Conservation (phyloP, 2,329 filamentous ascomycete species). For the Lasiodiplodia sp. region DNA sequence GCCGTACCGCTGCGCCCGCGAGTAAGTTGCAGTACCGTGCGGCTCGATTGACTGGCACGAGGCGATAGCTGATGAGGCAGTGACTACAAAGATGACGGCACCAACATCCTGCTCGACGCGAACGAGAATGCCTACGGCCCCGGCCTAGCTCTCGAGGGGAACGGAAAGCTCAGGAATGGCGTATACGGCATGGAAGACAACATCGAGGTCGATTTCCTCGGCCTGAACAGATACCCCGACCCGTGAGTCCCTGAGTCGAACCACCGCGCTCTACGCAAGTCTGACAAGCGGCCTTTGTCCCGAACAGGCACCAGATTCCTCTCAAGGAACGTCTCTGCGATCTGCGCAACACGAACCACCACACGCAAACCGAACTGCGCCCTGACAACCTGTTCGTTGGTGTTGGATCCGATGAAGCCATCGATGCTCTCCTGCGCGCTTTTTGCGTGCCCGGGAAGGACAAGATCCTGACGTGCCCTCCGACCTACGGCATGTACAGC, state of each 20-base stretch:
- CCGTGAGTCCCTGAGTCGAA: slow-evolving; percentile 58
- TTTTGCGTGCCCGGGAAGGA: slow-evolving; percentile 90
- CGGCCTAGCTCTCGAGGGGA: slow-evolving; percentile 64
- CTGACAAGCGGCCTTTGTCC: not conserved
- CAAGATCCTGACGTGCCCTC: slow-evolving; percentile 92
- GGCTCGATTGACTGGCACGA: slow-evolving; percentile 31
- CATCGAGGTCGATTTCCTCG: slow-evolving; percentile 75
- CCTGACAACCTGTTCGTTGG: slow-evolving; percentile 92
- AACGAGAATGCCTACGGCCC: slow-evolving; percentile 98
- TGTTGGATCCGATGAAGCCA: slow-evolving; percentile 95
- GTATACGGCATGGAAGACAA: slow-evolving; percentile 48
- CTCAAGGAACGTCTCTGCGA: slow-evolving; percentile 88
- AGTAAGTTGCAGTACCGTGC: slow-evolving; percentile 49
- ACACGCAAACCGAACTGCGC: slow-evolving; percentile 81
- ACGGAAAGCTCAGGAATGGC: slow-evolving; percentile 58
- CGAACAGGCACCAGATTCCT: slow-evolving; percentile 72
- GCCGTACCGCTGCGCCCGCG: slow-evolving; percentile 62
- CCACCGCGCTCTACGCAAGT: not conserved
- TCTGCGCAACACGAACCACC: slow-evolving; percentile 73
- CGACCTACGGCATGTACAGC: slow-evolving; percentile 98
- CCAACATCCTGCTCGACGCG: slow-evolving; percentile 93
- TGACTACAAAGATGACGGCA: slow-evolving; percentile 99
- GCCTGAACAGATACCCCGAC: slow-evolving; percentile 93
- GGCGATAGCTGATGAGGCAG: slow-evolving; percentile 56
- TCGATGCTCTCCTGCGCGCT: slow-evolving; percentile 90